Conservation (phyloP, 2,329 filamentous ascomycete genomes). For the Alternaria angustiovoidea region DNA sequence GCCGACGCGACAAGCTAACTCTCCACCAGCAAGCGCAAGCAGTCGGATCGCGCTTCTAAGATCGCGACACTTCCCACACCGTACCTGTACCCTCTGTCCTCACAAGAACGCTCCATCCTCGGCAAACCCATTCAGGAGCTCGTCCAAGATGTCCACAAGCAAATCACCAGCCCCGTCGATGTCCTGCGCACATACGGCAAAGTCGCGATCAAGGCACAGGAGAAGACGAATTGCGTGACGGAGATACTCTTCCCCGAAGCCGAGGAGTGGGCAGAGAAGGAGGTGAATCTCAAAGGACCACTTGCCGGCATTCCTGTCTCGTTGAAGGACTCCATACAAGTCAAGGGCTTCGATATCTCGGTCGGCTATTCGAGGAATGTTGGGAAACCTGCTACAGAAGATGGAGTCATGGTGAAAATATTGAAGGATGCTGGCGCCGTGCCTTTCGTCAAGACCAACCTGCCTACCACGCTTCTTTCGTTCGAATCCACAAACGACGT, state of each 20-base stretch:
- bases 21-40: constrained; percentile 75
- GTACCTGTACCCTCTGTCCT: constrained; percentile 72
- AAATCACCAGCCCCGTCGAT: constrained; percentile 69
- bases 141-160: constrained; percentile 79
- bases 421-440: constrained; percentile 88
- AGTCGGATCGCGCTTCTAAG: constrained; percentile 74
- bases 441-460: constrained; percentile 91
- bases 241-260: constrained; percentile 83
- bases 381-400: constrained; percentile 69
- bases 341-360: constrained; percentile 82
- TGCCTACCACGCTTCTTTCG: constrained; percentile 84
- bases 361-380: constrained; percentile 81
- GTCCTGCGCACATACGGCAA: constrained; percentile 89
- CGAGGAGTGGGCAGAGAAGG: constrained; percentile 71
- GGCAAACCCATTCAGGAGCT: constrained; percentile 78
- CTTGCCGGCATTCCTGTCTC: constrained; percentile 87
- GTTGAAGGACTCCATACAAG: constrained; percentile 78
- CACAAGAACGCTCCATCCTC: constrained; percentile 72
- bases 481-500: constrained; percentile 83
- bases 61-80: constrained; percentile 70
- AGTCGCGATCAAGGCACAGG: constrained; percentile 81
- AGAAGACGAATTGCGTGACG: constrained; percentile 88
- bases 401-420: constrained; percentile 77
- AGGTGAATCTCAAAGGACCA: constrained; percentile 78
- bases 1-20: constrained; percentile 17